Base-by-base conservation (phyloP, 1,284 basidiomycete species). In the Moesziomyces globuligerus region DNA sequence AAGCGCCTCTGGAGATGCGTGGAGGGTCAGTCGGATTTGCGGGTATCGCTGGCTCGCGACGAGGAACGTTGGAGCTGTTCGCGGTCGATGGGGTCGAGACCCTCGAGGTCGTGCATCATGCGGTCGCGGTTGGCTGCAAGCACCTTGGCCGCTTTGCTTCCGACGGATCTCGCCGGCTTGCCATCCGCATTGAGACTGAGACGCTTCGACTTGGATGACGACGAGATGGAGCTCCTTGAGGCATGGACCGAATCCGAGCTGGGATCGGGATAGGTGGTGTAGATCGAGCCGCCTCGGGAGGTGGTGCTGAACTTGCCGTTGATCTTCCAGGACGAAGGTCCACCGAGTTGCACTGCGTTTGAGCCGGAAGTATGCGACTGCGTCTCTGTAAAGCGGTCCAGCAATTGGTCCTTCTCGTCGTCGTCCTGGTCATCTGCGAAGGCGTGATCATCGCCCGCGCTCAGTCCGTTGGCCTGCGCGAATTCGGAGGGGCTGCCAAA, bases 251-350 rank as follows among this genome's bases (percentile, higher is more conserved):
- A 48, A n/a, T 23, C 24, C 7, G 7, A 46, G 20, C 48, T 55
- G 1, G 55, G 51, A 56, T 64, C 55, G 15, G 66, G 59, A 48
- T 69, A 69, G 17, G 59, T 46, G 17, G 67, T 52, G 45, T 52
- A 64, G 45, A 52, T 28, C 7, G 66, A 69, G 24, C 59, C 59
- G 41, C 67, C 52, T 49, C 52, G 34, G 1, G 60, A 59, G 0
- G 67, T 70, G 7, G 67, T 51, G 52, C 67, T 70, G 52, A 59
- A 70, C 23, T 70, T 70, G 56, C 48, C 17, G 40, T 53, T 58
- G 52, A 70, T 70, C 56, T 64, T 70, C 67, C 67, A 70, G 4
- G 50, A 32, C 1, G 59, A 69, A 39, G 34, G 45, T 2, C 51
- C 47, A 1, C 48, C 34, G 18, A 34, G 17, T 9, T 41, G 39